Percentiles rank a stretch among this genome's conserved stretches.
These are phyloP conservation scores for Didymella pomorum DNA, from an alignment of 2,329 filamentous ascomycete species.

Conservation along the genomic window DNA sequence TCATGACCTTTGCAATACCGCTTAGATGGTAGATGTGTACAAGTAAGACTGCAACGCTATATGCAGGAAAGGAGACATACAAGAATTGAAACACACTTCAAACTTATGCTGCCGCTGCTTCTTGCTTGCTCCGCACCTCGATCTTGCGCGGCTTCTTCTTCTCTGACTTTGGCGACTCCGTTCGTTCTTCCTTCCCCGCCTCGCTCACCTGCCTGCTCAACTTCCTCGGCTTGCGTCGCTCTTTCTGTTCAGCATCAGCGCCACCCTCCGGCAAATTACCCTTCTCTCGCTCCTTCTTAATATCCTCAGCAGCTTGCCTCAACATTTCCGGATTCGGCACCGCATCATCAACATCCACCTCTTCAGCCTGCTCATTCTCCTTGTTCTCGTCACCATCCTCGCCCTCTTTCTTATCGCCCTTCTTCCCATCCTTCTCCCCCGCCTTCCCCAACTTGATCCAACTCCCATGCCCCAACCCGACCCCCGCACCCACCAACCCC, in stretches of 20 bases:
- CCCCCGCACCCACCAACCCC: conserved; percentile 51
- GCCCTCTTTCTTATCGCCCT: conserved; percentile 12
- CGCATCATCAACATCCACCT: conserved; percentile 33
- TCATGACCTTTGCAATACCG: too few relatives aligned
- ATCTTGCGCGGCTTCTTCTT: conserved; percentile 30
- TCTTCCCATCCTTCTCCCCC: conserved; percentile 25
- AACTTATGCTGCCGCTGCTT: conserved; percentile 5
- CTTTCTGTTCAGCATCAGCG: conserved; percentile 12
- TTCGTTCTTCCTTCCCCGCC: conserved; percentile 2
- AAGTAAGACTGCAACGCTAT: not conserved
- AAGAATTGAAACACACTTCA: not conserved
- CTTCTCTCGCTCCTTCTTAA: conserved; percentile 30
- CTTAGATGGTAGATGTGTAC: too few relatives aligned
- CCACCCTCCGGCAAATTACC: conserved; percentile 19
- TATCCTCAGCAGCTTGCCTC: conserved; percentile 35
- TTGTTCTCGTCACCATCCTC: conserved; percentile 21
- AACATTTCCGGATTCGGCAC: conserved; percentile 39
- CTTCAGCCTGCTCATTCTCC: conserved; percentile 13
- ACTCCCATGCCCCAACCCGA: conserved; percentile 54
- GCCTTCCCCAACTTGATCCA: conserved; percentile 51
- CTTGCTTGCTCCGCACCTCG: conserved; percentile 35
- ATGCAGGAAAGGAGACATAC: not conserved
- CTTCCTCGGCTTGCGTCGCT: conserved; percentile 12
- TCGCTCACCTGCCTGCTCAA: conserved; percentile 22
- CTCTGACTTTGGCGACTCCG: conserved; percentile 14